Conservation (phyloP, 2,329 filamentous ascomycete genomes). For the Aspergillus sp. region DNA sequence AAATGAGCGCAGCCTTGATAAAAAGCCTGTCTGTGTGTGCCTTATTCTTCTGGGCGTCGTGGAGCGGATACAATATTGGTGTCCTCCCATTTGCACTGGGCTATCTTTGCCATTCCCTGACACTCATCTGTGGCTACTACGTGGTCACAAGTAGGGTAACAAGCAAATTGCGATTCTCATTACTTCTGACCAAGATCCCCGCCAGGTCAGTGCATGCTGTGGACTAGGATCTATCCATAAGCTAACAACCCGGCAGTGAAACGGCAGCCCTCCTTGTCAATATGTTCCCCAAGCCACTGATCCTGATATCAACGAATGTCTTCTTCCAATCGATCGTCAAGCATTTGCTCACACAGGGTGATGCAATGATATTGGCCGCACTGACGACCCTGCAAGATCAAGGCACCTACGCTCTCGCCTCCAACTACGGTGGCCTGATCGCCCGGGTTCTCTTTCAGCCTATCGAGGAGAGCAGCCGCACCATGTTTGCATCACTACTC, state of each 20-base stretch:
- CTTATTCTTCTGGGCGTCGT: slow-evolving; percentile 64
- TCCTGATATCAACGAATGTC: slow-evolving; percentile 75
- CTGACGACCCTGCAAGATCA: slow-evolving; percentile 77
- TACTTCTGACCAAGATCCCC: slow-evolving; percentile 53
- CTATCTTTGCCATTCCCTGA: slow-evolving; percentile 72
- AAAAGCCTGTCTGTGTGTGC: slow-evolving; percentile 75
- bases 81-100: slow-evolving; percentile 87
- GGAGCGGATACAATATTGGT: slow-evolving; percentile 57
- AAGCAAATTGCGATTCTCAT: slow-evolving; percentile 62
- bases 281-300: slow-evolving; percentile 68
- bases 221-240: neutral
- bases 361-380: slow-evolving; percentile 80
- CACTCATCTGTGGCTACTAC: slow-evolving; percentile 69
- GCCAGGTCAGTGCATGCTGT: slow-evolving; percentile 37
- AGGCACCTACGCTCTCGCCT: slow-evolving; percentile 87
- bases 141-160: slow-evolving; percentile 60
- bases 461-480: slow-evolving; percentile 88
- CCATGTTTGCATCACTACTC: slow-evolving; percentile 82
- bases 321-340: slow-evolving; percentile 88
- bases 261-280: slow-evolving; percentile 51
- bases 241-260: slow-evolving; percentile 22
- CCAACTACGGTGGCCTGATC: slow-evolving; percentile 88
- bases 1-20: slow-evolving; percentile 75
- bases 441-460: slow-evolving; percentile 91
- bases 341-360: slow-evolving; percentile 89